These are phyloP conservation scores for Kluyveromyces wickerhamii DNA, from an alignment of 805 yeast genomes.

Conservation along the genomic window DNA sequence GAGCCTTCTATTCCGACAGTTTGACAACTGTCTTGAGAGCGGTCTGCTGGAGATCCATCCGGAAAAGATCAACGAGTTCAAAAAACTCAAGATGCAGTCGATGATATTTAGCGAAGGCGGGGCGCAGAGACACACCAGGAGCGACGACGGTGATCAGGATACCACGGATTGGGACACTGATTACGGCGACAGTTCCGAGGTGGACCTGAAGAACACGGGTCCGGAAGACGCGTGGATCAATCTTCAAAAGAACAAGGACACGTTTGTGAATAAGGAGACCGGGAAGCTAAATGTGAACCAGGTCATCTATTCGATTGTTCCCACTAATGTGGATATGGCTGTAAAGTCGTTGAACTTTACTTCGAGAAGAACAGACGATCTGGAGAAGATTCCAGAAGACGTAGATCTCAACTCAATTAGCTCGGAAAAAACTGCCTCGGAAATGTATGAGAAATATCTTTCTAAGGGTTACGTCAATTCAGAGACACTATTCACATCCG, in stretches of 20 bases:
- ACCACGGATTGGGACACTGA: no score
- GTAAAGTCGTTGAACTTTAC: slow-evolving; percentile 7
- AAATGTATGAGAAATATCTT: not conserved
- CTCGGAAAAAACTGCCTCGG: slow-evolving; percentile 1
- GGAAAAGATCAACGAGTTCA: slow-evolving; percentile 1
- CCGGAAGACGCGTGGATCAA: slow-evolving; percentile 6
- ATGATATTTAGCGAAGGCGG: slow-evolving; percentile 3
- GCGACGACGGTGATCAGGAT: not conserved
- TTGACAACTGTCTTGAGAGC: slow-evolving; percentile 7
- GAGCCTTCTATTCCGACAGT: slow-evolving; percentile 15
- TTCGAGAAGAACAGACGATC: not conserved
- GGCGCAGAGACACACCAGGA: not conserved
- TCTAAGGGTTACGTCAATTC: slow-evolving; percentile 4
- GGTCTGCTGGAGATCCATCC: slow-evolving; percentile 5
- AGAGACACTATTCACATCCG: slow-evolving; percentile 2
- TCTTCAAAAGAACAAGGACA: not conserved
- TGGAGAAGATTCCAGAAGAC: not conserved
- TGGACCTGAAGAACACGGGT: no score
- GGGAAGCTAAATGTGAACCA: slow-evolving; percentile 11
- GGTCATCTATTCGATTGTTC: slow-evolving; percentile 10
- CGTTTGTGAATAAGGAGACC: slow-evolving; percentile 4
- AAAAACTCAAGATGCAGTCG: slow-evolving; percentile 2
- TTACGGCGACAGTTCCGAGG: no score
- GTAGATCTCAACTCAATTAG: not conserved
- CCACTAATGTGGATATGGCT: slow-evolving; percentile 9